Base-by-base conservation (phyloP, 345 rosid genomes). In the Brassica rapa region DNA sequence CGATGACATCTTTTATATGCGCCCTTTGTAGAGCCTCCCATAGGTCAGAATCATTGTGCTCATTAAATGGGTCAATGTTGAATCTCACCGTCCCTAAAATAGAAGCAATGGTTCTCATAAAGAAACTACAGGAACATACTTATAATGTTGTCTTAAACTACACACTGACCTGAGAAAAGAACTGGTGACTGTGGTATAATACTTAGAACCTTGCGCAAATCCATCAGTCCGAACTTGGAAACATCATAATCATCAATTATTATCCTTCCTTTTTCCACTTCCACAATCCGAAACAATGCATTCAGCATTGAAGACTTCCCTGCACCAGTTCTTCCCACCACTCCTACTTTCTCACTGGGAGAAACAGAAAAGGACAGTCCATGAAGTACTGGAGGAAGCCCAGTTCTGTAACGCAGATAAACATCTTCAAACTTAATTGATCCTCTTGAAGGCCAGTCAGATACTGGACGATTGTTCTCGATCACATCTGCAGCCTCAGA, bases 271-370 rank as follows among this genome's bases (percentile, higher is more conserved):
- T 83, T 90, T 80, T 93, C 90, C 35, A 93, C 55, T 82, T 95
- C 97, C 49, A 93, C 96, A 70, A 93, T 90, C 81, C 97, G 90
- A 78, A 89, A 93, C 66, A 93, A 85, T 65, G 98, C 97, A 86
- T 93, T 95, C 56, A 93, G 83, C 98, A 95, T 87, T 72, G 98
- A 93, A 69, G 98, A 93, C 82, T 95, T 95, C 41, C 98, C 98
- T 0, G 96, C 97, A 55, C 99, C 99, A 64, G 97, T 93, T 89
- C 99, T 91, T 83, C 99, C 98, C 61, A 93, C 99, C 35, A 95
- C 89, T 51, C 99, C 98, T 71, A 91, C 80, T 85, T 90, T 93
- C 86, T 91, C 93, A 81, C 87, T 82, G 1, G 98, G 90, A 60
- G 89, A 82, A 70, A 88, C 82, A 5, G 65, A 24, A 35, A 90